Evolutionary conservation across 257 asterid species (phyloP).

Genomic region (Solanum tacnaense): DNA sequence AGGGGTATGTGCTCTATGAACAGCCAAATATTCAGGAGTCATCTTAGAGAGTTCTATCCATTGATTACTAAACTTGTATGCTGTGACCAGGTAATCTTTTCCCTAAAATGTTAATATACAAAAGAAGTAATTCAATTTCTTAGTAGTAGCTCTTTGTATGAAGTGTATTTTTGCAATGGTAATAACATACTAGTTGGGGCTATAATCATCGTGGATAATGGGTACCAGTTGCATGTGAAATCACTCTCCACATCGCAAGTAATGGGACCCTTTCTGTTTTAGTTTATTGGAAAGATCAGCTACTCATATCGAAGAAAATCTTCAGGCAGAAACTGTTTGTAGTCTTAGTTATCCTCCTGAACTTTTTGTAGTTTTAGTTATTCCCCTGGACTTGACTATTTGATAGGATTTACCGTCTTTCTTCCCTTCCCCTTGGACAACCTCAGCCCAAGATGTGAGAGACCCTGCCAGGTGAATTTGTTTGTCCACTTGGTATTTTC

Average conservation of each 20-base stretch:
- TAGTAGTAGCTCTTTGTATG: not conserved
- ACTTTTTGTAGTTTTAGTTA: not conserved
- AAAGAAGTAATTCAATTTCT: not conserved
- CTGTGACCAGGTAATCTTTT: conserved; percentile 81
- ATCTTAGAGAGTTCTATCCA: conserved; percentile 85
- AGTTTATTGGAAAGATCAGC: not conserved
- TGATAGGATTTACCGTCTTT: not conserved
- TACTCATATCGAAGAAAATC: not conserved
- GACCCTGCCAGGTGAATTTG: not conserved
- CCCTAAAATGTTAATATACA: not conserved
- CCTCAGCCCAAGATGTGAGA: not conserved
- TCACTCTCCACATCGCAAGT: not conserved
- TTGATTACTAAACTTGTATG: conserved; percentile 83
- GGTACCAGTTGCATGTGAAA: not conserved
- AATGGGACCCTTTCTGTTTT: not conserved
- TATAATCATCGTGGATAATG: not conserved
- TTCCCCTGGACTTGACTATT: not conserved
- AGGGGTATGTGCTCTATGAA: conserved; percentile 83
- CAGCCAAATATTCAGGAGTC: conserved; percentile 59
- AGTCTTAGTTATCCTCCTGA: not conserved
- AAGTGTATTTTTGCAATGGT: not conserved
- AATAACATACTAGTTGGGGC: not conserved
- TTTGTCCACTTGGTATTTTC: not conserved
- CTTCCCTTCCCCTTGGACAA: not conserved
- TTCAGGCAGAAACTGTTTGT: not conserved